These are phyloP conservation scores for Eremomyces bilateralis DNA, from an alignment of 495 filamentous ascomycete species.

Conservation along the genomic window DNA sequence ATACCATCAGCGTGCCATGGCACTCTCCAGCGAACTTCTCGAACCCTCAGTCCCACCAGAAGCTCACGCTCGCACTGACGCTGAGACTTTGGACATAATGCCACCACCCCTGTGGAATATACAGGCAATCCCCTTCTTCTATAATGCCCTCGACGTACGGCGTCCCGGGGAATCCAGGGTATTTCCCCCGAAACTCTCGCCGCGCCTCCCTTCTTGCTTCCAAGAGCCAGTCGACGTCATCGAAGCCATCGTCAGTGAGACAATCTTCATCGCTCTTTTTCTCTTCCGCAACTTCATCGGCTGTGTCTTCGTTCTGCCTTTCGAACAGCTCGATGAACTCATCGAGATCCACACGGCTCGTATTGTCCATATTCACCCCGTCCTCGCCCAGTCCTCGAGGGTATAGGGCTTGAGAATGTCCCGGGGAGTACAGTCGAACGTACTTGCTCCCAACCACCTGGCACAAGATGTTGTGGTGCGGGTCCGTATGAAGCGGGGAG, in stretches of 20 bases:
- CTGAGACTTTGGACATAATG: constrained; percentile 81
- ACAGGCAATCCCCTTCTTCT: constrained; percentile 61
- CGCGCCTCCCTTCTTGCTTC: constrained; percentile 5
- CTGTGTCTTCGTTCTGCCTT: constrained; percentile 26
- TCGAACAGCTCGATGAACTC: constrained; percentile 24
- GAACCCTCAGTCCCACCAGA: constrained; percentile 65
- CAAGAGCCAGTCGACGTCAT: constrained; percentile 4
- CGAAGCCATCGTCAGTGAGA: background rate
- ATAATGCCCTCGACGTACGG: constrained; percentile 62
- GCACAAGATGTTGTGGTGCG: constrained; percentile 77
- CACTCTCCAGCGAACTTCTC: too few species aligned
- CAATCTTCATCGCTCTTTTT: constrained; percentile 2
- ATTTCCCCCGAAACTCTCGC: constrained; percentile 20
- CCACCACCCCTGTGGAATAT: constrained; percentile 95
- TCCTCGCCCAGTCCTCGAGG: constrained; percentile 45
- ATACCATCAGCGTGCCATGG: too few species aligned
- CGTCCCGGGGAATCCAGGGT: constrained; percentile 33
- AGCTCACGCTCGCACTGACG: constrained; percentile 86
- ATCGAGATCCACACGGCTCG: constrained; percentile 46
- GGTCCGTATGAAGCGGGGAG: constrained; percentile 81
- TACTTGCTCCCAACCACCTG: constrained; percentile 90
- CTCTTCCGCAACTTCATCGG: too few species aligned
- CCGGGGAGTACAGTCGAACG: constrained; percentile 60
- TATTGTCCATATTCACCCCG: constrained; percentile 82
- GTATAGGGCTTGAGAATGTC: constrained; percentile 34